Base-by-base conservation (phyloP, 495 filamentous ascomycete genomes). In the Penicillium samsonianum region DNA sequence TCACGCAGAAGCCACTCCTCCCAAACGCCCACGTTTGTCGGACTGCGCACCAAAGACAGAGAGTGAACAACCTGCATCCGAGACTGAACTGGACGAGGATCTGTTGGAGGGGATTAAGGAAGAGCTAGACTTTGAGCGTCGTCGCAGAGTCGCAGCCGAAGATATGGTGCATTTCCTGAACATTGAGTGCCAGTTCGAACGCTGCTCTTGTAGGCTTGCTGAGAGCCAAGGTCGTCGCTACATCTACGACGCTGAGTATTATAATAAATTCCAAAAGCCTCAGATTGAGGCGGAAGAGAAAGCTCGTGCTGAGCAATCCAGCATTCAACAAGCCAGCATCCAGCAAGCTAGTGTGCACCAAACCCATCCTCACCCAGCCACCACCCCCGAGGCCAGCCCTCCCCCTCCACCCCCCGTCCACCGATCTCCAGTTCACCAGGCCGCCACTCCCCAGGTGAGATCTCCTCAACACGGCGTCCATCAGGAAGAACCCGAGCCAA, bases 101-200 rank as follows among this genome's bases (percentile, higher is more conserved):
- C 72, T 82, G 49, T 69, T 89, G 35, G 83, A 85, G 7, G 77
- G 84, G 20, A 62, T 92, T 12, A 78, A 77, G 26, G 78, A 82
- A n/a, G 78, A 85, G 12, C 81, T 91, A 42, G 69, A 82, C 40
- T 80, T 75, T 66, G 89, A 94, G 74, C 84, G 78, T 65, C 82
- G 82, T 51, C 75, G 84, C 42, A 82, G 90, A 44, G 73, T 81
- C 31, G 78, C 86, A 16, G 87, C 89, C 0, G 80, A 91, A 55
- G 87, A 89, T 14, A 83, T 86, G 62, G 74, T 92, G 25, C 81
- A 92, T n/a, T 96, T 91, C 67, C 74, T 96, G 77, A 84, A 89
- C 61, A 81, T 88, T 58, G 90, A 96, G 67, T 95, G 91, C 69
- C 81, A 85, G 45, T 84, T 93, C 55, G 80, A 82, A 54, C 82